Base-by-base conservation (phyloP, 164 flowering plant species). In the Chimonanthus salicifolius region DNA sequence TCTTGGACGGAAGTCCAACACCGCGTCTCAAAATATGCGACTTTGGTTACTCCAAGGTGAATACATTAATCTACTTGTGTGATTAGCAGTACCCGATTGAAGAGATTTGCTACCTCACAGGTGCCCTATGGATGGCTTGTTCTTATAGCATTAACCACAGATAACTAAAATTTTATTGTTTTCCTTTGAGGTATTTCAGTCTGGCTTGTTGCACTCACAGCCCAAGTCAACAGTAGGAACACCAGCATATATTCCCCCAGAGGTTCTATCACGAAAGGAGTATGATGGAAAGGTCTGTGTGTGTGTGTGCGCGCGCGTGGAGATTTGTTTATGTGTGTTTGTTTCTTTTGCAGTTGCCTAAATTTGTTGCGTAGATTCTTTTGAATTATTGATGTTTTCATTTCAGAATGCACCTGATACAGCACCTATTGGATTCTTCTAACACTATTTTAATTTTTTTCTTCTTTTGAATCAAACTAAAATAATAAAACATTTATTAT, bases 151-250 rank as follows among this genome's bases (percentile, higher is more conserved):
- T 33, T 33, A 33, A 33, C 33, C 58, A 51, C 15, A 51, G 15
- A 51, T 51, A 51, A 8, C 68, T 33, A 44, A 16, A 54, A 10
- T 51, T 58, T 65, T 45, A 16, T n/a, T 58, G 46, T 33, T 73
- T 13, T 7, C 7, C n/a, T 58, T 45, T 48, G 58, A 7, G 64
- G 4, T 54, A 45, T 74, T 74, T 67, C 85, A 89, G 91, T 89
- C 93, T 16, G 84, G 78, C 58, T 58, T 89, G 65, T 74, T 89
- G 80, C 93, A 89, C 76, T 89, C 91, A 44, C 82, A 84, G 72
- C 93, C 93, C 6, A 89, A 89, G 71, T 89, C 93, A 69, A 85
- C 93, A 1, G 91, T 89, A n/a, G 91, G 93, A 51, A 89, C 93
- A 44, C 93, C 93, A 10, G 93, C 93, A 49, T 89, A 89, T 72